A percentile compares a stretch with the other conserved stretches of the same genome.
Conservation (phyloP, 768 basidiomycete species). For the Rhodotorula graminis region DNA sequence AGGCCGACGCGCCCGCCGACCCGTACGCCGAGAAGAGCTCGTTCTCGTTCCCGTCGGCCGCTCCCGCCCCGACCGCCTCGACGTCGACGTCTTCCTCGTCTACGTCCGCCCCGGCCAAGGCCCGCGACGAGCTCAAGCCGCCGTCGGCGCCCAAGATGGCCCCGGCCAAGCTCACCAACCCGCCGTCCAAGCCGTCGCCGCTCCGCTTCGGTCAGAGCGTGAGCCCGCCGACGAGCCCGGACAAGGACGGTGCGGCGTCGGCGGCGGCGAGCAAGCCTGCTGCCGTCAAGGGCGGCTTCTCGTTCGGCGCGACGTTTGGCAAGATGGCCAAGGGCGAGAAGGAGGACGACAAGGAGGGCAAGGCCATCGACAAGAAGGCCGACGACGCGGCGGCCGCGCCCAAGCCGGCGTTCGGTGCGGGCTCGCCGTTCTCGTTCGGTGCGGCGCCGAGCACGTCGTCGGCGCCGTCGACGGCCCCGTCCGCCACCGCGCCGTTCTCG, state of each 20-base stretch:
- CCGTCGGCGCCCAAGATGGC: conserved; percentile 33
- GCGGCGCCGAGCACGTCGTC: no score
- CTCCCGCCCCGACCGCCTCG: background rate
- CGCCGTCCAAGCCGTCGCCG: conserved; percentile 31
- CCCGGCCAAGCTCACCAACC: conserved; percentile 31
- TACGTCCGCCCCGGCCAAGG: background rate
- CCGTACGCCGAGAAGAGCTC: conserved; percentile 29
- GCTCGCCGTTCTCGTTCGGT: background rate
- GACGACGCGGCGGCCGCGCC: background rate
- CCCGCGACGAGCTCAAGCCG: conserved; percentile 8
- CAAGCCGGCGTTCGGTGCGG: background rate
- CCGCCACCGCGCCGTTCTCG: conserved; percentile 20
- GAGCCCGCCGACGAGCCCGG: conserved; percentile 23
- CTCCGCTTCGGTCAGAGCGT: conserved; percentile 35
- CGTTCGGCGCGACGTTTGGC: conserved; percentile 39
- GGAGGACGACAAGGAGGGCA: conserved; percentile 17
- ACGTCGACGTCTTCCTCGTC: background rate
- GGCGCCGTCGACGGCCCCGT: background rate
- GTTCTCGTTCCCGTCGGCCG: conserved; percentile 30
- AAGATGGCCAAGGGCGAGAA: conserved; percentile 46
- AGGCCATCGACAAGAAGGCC: conserved; percentile 10
- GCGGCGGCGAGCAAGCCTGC: background rate
- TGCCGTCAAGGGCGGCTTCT: conserved; percentile 10
- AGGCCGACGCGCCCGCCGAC: conserved; percentile 15
- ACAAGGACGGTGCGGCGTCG: background rate